Base-by-base conservation (phyloP, 441 rosid species). In the Arabidopsis lyrata region DNA sequence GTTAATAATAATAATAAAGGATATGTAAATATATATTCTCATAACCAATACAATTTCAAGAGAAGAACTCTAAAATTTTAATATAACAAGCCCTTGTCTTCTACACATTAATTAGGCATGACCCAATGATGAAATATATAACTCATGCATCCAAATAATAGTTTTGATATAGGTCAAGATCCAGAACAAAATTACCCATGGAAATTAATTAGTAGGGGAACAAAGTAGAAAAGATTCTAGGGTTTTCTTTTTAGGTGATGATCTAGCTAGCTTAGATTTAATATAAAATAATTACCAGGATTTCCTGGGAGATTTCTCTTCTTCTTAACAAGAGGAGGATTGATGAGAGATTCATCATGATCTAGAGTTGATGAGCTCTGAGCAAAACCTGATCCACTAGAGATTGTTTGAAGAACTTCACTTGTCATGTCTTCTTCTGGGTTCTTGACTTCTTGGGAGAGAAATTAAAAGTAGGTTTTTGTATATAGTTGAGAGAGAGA, bases 271-370 rank as follows among this genome's bases (percentile, higher is more conserved):
- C 35, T 42, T 11, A 48, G 47, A 20, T 48, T 64, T 47, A 47
- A 39, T 59, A n/a, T 6, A 8, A 38, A 69, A 45, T 13, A 34
- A 27, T 24, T 72, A 82, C 98, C 98, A 83, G 98, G 98, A 24
- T 81, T 91, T 84, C 98, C 98, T 47, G 98, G 98, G 60, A 90
- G 93, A 81, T 86, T 94, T 79, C 97, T 86, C 84, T 88, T 94
- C 90, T 81, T 93, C 90, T 90, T 93, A 32, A 49, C 61, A 55
- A 75, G 70, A 66, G 69, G 69, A 59, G 57, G 80, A 50, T 72
- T 66, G 53, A 59, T 77, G 27, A 52, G 74, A 18, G 80, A 57
- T 39, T 70, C 80, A 70, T 70, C 80, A 57, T 56, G 72, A 58
- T 70, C 71, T 16, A 57, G 5, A 41, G 72, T 77, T 64, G 80